Evolutionary conservation across 2,329 filamentous ascomycete genomes (phyloP), one percentile per base, ranked within the genome.

Genomic region (Xylaria sp.): DNA sequence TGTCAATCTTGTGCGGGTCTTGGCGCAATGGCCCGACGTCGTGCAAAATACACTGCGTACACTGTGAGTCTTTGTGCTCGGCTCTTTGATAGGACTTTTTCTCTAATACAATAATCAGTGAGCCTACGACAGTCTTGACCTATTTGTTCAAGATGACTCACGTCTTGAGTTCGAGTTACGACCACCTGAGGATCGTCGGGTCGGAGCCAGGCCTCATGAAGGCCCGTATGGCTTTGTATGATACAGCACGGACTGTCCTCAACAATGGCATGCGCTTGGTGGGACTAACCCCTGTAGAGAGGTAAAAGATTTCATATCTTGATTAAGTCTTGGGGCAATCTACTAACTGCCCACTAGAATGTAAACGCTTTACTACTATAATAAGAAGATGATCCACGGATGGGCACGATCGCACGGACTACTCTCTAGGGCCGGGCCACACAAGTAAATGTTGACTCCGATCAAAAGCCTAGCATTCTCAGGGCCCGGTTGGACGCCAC

Each of bases 21-120:
- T 97, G n/a, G 86, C 90, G 9, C 91, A 94, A 77, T 97, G 92
- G 87, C 94, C 94, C 2, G 93, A 97, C 75, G 91, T 93, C 5
- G 89, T 97, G 66, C 84, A 91, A 76, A 95, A 95, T 80, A 94
- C 93, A 0, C 84, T 96, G 74, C 93, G 92, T 84, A 97, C 93
- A 0, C 86, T 94, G 25, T 72, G 30, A 62, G 70, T 58, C 41
- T 48, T 18, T 7, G 8, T 46, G 13, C 2, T 18, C 32, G 18
- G 13, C 46, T 36, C 20, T 28, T 53, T 0, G 18, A 39, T 39
- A 20, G 1, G 20, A 18, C 18, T 23, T 3, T 6, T 20, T 55
- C 32, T 53, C 67, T 71, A 30, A 71, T 46, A 4, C 2, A 3
- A 50, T 46, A 3, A 50, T 18, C 50, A 72, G 70, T 32, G 94